Conservation (phyloP, 192 early-diverging fungal species). For the Coemansia sp. region DNA sequence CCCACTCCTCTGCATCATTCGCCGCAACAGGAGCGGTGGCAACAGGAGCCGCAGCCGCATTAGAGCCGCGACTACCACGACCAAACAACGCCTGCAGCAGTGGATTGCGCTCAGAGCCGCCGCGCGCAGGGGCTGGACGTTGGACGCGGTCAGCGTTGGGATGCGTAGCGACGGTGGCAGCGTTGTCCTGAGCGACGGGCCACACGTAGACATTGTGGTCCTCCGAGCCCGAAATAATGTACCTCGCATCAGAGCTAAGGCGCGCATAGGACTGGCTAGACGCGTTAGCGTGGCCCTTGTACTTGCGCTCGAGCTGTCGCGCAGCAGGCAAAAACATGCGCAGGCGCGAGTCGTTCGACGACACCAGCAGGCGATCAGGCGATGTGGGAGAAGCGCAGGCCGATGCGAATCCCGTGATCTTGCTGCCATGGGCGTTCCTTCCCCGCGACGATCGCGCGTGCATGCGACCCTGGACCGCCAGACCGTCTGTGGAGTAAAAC, state of each 20-base stretch:
- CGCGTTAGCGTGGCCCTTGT: constrained; percentile 76
- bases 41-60: background rate
- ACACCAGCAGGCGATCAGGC: constrained; percentile 52
- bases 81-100: constrained; percentile 41
- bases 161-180: constrained; percentile 50
- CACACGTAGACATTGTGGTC: constrained; percentile 79
- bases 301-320: constrained; percentile 79
- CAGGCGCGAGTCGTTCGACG: constrained; percentile 83
- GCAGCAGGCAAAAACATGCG: constrained; percentile 78
- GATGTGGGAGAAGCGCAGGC: constrained; percentile 33
- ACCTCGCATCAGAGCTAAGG: constrained; percentile 76
- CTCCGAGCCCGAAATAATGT: constrained; percentile 84
- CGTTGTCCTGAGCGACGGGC: constrained; percentile 57
- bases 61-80: constrained; percentile 7
- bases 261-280: constrained; percentile 76
- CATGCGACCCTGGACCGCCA: constrained; percentile 86
- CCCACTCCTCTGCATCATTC: constrained; percentile 46
- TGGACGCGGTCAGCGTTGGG: constrained; percentile 44
- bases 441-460: constrained; percentile 65
- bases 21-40: constrained; percentile 16
- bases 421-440: constrained; percentile 66
- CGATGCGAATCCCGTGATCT: constrained; percentile 80
- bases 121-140: constrained; percentile 17
- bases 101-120: constrained; percentile 15
- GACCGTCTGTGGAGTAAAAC: constrained; percentile 81